Conservation (phyloP, 805 yeast species). For the Starmerella stigmatis region DNA sequence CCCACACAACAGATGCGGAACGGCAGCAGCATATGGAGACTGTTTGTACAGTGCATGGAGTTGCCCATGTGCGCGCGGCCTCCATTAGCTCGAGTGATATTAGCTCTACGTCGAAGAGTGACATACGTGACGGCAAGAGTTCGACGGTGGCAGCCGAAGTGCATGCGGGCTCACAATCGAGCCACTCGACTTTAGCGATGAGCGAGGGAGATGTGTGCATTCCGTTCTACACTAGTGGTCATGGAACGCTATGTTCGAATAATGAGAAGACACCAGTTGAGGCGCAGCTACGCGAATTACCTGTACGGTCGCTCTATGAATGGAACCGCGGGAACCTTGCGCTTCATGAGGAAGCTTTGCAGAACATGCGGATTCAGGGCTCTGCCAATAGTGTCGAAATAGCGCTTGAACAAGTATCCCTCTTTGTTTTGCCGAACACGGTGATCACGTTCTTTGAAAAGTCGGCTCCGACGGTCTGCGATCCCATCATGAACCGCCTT, state of each 20-base stretch:
- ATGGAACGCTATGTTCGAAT: constrained; percentile 15
- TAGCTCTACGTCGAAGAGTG: background rate
- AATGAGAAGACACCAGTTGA: constrained; percentile 14
- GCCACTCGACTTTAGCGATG: background rate
- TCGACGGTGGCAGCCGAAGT: background rate
- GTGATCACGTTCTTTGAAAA: constrained; percentile 50
- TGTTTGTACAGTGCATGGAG: background rate
- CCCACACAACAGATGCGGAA: background rate
- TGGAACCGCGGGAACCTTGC: constrained; percentile 22
- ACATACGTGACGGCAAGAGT: background rate
- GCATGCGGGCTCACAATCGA: background rate
- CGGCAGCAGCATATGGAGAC: background rate
- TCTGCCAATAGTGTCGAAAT: constrained; percentile 32
- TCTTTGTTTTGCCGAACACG: constrained; percentile 39
- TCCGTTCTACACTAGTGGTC: constrained; percentile 14
- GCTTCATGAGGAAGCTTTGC: constrained; percentile 14
- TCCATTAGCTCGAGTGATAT: background rate
- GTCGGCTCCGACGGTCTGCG: constrained; percentile 43
- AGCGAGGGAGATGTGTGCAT: constrained; percentile 5
- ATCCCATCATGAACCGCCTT: constrained; percentile 42
- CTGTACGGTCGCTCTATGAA: constrained; percentile 22
- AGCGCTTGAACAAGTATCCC: constrained; percentile 47
- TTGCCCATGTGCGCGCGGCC: background rate
- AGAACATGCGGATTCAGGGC: constrained; percentile 18
- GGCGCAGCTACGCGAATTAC: constrained; percentile 4